These are phyloP conservation scores for Leccinum subgranulosum DNA, from an alignment of 768 basidiomycete genomes.

Conservation along the genomic window DNA sequence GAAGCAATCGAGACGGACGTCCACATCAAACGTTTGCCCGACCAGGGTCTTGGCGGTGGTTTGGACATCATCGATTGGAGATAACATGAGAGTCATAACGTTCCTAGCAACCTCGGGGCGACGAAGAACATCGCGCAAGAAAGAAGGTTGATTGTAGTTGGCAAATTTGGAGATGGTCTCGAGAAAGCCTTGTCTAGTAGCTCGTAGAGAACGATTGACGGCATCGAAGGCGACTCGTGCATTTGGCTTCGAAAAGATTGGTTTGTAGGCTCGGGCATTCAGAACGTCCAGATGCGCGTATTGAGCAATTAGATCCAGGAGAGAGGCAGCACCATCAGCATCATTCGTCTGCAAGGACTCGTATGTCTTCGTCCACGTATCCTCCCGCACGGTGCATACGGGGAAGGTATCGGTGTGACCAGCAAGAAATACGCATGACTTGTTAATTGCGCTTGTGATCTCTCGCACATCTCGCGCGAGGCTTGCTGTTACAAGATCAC, in stretches of 20 bases:
- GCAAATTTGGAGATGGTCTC: slow-evolving; percentile 61
- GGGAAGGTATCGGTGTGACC: slow-evolving; percentile 30
- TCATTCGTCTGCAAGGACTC: slow-evolving; percentile 57
- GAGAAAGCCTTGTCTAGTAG: slow-evolving; percentile 61
- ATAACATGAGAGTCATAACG: slow-evolving; percentile 70
- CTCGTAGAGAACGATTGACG: slow-evolving; percentile 58
- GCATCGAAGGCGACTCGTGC: slow-evolving; percentile 41
- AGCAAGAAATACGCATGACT: slow-evolving; percentile 34
- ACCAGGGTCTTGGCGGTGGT: slow-evolving; percentile 75
- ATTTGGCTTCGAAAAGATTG: slow-evolving; percentile 32
- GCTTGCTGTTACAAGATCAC: slow-evolving; percentile 37
- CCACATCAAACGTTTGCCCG: slow-evolving; percentile 85
- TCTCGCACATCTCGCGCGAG: slow-evolving; percentile 34
- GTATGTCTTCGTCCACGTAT: slow-evolving; percentile 71
- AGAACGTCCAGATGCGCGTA: slow-evolving; percentile 68
- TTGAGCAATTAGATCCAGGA: slow-evolving; percentile 57
- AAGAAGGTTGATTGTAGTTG: slow-evolving; percentile 53
- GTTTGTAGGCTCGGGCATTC: slow-evolving; percentile 46
- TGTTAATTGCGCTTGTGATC: slow-evolving; percentile 29
- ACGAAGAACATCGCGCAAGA: slow-evolving; percentile 53
- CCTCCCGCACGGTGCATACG: slow-evolving; percentile 44
- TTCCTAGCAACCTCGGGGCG: slow-evolving; percentile 55
- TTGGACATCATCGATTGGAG: slow-evolving; percentile 75
- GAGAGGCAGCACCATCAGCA: slow-evolving; percentile 49
- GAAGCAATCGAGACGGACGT: slow-evolving; percentile 85